Evolutionary conservation across 331 rosid species (phyloP), one percentile per base, ranked within the genome.

Genomic region (Quercus tomentella): DNA sequence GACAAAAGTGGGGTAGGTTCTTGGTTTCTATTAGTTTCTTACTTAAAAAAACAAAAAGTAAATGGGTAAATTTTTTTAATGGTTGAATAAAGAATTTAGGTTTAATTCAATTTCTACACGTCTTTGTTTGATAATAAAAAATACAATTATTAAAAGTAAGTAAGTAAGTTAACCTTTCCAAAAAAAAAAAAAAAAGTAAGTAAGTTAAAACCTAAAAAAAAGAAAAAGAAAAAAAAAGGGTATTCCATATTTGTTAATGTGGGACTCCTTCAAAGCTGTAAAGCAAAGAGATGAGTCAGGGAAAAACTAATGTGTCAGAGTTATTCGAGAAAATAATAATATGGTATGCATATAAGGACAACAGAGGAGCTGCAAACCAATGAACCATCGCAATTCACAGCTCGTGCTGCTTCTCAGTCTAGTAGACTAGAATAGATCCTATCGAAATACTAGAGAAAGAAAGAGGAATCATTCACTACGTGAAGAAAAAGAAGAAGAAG

Each of bases 181-280:
- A n/a, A 35, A 35, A 35, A 35, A 1, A 6, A 1, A 1, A 6
- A 6, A 6, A 6, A 4, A n/a, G n/a, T n/a, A n/a, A n/a, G n/a
- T n/a, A n/a, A n/a, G n/a, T n/a, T n/a, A n/a, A n/a, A n/a, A n/a
- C n/a, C n/a, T n/a, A n/a, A n/a, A 33, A 0, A 0, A 33, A 2
- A 41, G 3, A 2, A 43, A 2, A 11, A 12, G 3, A 0, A 1
- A 49, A 3, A 23, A 0, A 4, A 0, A 4, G 0, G 8, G 5
- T 1, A 1, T 14, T 14, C 1, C 45, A 8, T 2, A 41, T 14
- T 9, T 25, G 12, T 57, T 5, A 2, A 2, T 0, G 3, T 5
- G 71, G 12, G 56, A 23, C 22, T 35, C 26, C 54, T 4, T 14
- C 58, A 81, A 31, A 76, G 84, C 84, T 81, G 81, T 69, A 76